A percentile compares a stretch with the other conserved stretches of the same genome.
These are phyloP conservation scores for Fusarium circinatum DNA, from an alignment of 2,329 filamentous ascomycete species.

Conservation along the genomic window DNA sequence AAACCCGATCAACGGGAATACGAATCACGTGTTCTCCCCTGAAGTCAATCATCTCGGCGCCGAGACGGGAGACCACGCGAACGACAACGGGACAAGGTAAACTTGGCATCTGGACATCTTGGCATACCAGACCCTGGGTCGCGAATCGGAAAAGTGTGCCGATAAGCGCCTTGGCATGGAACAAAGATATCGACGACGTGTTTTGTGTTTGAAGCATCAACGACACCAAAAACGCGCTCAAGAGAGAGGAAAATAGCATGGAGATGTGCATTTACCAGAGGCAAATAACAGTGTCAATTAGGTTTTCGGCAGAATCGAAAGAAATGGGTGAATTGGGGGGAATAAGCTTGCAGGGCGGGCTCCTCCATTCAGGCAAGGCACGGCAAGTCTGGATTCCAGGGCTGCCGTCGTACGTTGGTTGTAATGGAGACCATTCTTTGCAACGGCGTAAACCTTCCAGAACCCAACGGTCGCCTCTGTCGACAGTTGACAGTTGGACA, in stretches of 20 bases:
- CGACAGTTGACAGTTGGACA: not conserved
- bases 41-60: not conserved
- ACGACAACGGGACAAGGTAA: conserved; percentile 30
- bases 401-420: conserved; percentile 15
- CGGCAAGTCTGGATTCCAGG: conserved; percentile 9
- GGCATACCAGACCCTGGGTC: conserved; percentile 37
- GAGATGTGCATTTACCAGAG: not conserved
- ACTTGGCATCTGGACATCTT: conserved; percentile 33
- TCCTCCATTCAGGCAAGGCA: not conserved
- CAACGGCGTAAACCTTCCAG: conserved; percentile 3
- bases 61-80: conserved; percentile 27
- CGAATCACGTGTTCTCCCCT: conserved; percentile 20
- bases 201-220: not conserved
- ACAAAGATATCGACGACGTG: conserved; percentile 23
- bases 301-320: conserved; percentile 2
- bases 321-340: conserved; percentile 3
- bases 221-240: not conserved
- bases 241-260: not conserved
- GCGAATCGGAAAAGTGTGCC: conserved; percentile 42
- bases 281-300: conserved; percentile 1
- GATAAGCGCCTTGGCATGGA: conserved; percentile 43
- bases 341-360: not conserved
- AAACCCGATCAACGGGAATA: conserved; percentile 1
- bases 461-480: conserved; percentile 1
- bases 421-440: conserved; percentile 13